Conservation (phyloP, 305 asterid species). For the Euphrasia arctica region DNA sequence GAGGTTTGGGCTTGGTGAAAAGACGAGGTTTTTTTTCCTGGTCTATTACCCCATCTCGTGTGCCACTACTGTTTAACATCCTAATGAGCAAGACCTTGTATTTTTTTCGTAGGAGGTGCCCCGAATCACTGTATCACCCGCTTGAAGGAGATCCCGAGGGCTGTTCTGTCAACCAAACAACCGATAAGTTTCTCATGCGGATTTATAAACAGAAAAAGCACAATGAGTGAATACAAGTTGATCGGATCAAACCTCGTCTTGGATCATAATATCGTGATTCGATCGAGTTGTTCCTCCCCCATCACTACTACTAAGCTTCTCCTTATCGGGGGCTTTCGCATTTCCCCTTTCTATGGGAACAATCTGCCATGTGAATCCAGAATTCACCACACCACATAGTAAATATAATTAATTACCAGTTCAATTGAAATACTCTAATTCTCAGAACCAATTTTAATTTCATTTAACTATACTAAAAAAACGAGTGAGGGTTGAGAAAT, state of each 20-base stretch:
- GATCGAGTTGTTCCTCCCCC: constrained; percentile 20
- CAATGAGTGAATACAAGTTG: not conserved
- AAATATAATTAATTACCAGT: no score
- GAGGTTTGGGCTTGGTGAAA: constrained; percentile 72
- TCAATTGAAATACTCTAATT: not conserved
- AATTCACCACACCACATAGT: not conserved
- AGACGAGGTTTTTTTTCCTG: constrained; percentile 43
- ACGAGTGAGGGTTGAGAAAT: no score
- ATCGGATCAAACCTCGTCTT: constrained; percentile 38
- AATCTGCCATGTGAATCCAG: constrained; percentile 38
- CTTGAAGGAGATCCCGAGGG: no score
- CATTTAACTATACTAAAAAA: no score
- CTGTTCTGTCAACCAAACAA: no score
- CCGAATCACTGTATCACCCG: constrained; percentile 22
- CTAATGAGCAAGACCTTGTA: constrained; percentile 2
- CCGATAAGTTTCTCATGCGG: no score
- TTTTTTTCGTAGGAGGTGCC: constrained; percentile 45
- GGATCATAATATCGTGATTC: constrained; percentile 15
- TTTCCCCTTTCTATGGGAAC: constrained; percentile 57
- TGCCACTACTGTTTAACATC: constrained; percentile 14
- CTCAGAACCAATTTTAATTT: no score
- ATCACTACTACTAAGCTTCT: constrained; percentile 23
- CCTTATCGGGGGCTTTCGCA: constrained; percentile 26
- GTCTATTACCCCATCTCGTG: constrained; percentile 19
- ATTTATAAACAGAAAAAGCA: not conserved